These are phyloP conservation scores for Chlorella sp. DNA, from an alignment of 139 green algal species.

Conservation along the genomic window DNA sequence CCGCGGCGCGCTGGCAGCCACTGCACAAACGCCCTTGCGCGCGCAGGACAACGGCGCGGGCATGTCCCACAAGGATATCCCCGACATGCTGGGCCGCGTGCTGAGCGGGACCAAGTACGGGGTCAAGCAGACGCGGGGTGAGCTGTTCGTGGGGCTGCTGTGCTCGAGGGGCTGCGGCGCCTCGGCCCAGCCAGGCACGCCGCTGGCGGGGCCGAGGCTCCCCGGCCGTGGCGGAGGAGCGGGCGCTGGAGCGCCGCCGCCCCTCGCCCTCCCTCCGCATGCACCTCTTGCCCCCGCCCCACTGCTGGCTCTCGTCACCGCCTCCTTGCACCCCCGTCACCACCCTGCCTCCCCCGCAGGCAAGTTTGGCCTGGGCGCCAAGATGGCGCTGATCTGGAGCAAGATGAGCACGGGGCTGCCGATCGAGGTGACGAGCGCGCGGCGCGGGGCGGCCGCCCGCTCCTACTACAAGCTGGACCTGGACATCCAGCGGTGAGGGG, in stretches of 20 bases:
- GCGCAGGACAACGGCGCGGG: conserved; percentile 93
- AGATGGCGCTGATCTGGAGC: conserved; percentile 98
- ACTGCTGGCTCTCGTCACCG: no score
- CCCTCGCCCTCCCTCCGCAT: no score
- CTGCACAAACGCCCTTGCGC: no score
- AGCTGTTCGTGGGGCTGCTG: no score
- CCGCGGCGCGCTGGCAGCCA: neutral
- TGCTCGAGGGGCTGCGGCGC: no score
- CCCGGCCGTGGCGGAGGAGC: no score
- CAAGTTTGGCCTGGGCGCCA: conserved; percentile 97
- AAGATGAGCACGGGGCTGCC: conserved; percentile 94
- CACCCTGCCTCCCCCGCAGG: no score
- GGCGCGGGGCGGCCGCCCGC: conserved; percentile 45
- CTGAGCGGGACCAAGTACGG: conserved; percentile 96
- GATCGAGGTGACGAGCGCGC: conserved; percentile 80
- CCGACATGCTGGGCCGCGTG: conserved; percentile 92
- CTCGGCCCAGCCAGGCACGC: no score
- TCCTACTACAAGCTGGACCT: conserved; percentile 94
- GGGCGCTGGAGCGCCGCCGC: no score
- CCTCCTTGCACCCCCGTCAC: no score
- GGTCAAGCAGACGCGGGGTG: conserved; percentile 91
- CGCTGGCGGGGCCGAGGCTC: no score
- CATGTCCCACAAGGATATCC: conserved; percentile 95
- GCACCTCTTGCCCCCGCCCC: no score
- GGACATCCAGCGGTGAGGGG: conserved; percentile 83